Evolutionary conservation across 2,329 filamentous ascomycete genomes (phyloP).

Genomic region (Fusarium sp.): DNA sequence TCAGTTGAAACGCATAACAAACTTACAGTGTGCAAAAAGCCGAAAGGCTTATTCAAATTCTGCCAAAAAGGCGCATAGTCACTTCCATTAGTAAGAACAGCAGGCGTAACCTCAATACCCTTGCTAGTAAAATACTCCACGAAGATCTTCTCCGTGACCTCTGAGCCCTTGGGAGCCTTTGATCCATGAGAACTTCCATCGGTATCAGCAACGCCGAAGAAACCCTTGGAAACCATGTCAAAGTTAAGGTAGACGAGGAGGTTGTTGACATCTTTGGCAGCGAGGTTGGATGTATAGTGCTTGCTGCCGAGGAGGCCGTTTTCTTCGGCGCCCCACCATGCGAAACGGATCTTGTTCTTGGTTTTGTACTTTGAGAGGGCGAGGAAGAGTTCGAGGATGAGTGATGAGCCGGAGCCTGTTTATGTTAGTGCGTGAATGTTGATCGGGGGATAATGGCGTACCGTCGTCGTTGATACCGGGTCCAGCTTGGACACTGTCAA

Average conservation of each 20-base stretch:
- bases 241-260: conserved; percentile 40
- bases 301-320: conserved; percentile 36
- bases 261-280: conserved; percentile 30
- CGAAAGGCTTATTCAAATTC: conserved; percentile 45
- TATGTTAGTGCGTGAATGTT: neutral
- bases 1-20: accelerated
- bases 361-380: conserved; percentile 39
- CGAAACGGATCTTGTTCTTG: conserved; percentile 42
- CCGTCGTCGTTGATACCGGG: conserved; percentile 39
- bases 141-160: conserved; percentile 41
- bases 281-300: conserved; percentile 27
- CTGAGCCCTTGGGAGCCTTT: conserved; percentile 44
- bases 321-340: conserved; percentile 40
- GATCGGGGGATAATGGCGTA: neutral
- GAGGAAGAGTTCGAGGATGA: conserved; percentile 34
- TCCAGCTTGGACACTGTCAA: conserved; percentile 36
- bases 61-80: conserved; percentile 41
- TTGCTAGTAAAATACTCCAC: conserved; percentile 45
- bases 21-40: conserved; percentile 34
- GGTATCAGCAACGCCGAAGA: conserved; percentile 41
- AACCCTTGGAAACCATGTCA: conserved; percentile 39
- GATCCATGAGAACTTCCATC: conserved; percentile 37
- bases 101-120: conserved; percentile 46
- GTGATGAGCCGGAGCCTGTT: conserved; percentile 25
- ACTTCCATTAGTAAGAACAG: conserved; percentile 50